phyloP scores from a whole-genome alignment of 106 monocot genomes.

The Amphibolis antarctica region DNA sequence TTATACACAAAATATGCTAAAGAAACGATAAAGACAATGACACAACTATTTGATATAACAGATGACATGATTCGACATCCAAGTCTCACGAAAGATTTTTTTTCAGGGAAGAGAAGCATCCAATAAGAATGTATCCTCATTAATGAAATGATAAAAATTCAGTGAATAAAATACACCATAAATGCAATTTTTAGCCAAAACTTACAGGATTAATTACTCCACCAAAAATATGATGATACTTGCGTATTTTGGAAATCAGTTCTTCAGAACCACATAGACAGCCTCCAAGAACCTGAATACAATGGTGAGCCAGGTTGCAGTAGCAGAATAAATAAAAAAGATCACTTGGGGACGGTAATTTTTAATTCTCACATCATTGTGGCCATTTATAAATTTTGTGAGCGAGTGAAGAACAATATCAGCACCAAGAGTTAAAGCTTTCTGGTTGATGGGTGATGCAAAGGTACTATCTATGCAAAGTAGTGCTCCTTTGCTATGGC shows the following conservation, averaged over 20 bases:
- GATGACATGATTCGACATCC: too few species aligned
- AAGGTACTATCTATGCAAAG: slow-evolving; percentile 98
- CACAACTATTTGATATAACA: too few species aligned
- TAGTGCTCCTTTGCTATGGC: slow-evolving; percentile 73
- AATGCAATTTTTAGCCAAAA: not conserved
- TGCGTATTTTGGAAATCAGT: slow-evolving; percentile 65
- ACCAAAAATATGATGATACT: slow-evolving; percentile 75
- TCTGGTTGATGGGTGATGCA: slow-evolving; percentile 94
- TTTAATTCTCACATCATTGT: slow-evolving; percentile 79
- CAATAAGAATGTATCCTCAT: too few species aligned
- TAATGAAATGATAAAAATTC: too few species aligned
- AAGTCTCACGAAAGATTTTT: too few species aligned
- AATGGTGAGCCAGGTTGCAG: not conserved
- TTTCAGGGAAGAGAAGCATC: not conserved
- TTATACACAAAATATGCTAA: too few species aligned
- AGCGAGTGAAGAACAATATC: slow-evolving; percentile 92
- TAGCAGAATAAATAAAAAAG: not conserved
- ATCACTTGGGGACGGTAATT: not conserved
- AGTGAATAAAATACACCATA: too few species aligned
- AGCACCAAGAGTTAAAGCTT: slow-evolving; percentile 79
- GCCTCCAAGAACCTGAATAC: slow-evolving; percentile 69
- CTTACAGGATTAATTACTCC: slow-evolving; percentile 95
- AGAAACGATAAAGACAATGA: too few species aligned
- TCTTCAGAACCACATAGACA: slow-evolving; percentile 81
- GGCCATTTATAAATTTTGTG: slow-evolving; percentile 89